Conservation (phyloP, 2,329 filamentous ascomycete genomes). For the Diaporthe vaccinii region DNA sequence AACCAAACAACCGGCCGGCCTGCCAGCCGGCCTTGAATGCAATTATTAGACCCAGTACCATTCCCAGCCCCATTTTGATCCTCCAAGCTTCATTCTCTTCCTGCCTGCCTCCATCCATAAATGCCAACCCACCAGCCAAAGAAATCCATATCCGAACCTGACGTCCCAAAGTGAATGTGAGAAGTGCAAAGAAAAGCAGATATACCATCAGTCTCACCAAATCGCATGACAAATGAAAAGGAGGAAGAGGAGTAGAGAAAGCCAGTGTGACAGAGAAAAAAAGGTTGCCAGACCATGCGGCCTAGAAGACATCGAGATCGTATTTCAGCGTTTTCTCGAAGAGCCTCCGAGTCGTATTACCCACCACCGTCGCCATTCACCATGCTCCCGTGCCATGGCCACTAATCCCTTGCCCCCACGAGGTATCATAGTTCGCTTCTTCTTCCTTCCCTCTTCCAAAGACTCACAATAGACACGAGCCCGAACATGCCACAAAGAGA, state of each 20-base stretch:
- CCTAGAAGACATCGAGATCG: slow-evolving; percentile 26
- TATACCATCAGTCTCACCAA: not conserved
- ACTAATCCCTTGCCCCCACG: not conserved
- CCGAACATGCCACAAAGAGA: not conserved
- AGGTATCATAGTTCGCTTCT: not conserved
- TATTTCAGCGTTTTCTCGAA: slow-evolving; percentile 20
- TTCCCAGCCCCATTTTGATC: not conserved
- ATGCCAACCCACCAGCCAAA: not conserved
- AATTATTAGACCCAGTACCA: not conserved
- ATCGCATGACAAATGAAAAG: not conserved
- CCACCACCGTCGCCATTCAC: not conserved
- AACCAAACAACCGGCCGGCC: not conserved
- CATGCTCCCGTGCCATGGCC: not conserved
- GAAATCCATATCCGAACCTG: not conserved
- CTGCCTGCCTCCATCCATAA: not conserved
- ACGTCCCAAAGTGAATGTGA: not conserved
- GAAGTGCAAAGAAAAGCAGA: not conserved
- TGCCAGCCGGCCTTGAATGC: slow-evolving; percentile 5
- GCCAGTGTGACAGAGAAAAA: not conserved
- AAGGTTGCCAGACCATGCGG: slow-evolving; percentile 4
- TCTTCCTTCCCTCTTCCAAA: not conserved
- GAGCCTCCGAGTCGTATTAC: slow-evolving; percentile 16
- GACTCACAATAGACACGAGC: not conserved
- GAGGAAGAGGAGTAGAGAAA: not conserved
- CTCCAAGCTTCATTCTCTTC: slow-evolving; percentile 2